Percentiles rank a stretch among this genome's conserved stretches.
Evolutionary conservation across 257 asterid species (phyloP).

Genomic region (Coffea eugenioides): DNA sequence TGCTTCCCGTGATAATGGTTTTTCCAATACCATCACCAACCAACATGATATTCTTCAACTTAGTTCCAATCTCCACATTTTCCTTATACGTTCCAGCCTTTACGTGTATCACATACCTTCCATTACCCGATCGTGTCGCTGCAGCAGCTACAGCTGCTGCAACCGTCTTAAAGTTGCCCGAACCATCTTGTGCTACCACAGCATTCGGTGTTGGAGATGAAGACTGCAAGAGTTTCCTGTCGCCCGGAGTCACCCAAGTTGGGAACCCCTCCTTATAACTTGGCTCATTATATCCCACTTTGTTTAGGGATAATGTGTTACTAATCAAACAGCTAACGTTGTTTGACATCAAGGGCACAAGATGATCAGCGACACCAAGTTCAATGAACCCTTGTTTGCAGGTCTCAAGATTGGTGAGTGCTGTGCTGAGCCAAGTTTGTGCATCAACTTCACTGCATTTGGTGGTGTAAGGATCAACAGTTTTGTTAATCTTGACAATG

Average conservation of each 20-base stretch:
- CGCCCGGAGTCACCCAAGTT: constrained; percentile 57
- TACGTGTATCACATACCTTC: constrained; percentile 64
- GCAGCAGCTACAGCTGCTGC: constrained; percentile 53
- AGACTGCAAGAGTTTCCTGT: constrained; percentile 58
- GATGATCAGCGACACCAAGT: constrained; percentile 38
- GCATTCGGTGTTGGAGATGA: constrained; percentile 31
- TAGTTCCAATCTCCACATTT: constrained; percentile 54
- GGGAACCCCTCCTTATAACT: constrained; percentile 50
- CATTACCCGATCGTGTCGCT: constrained; percentile 37
- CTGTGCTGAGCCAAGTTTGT: constrained; percentile 19
- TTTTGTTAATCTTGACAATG: constrained; percentile 42
- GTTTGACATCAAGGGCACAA: constrained; percentile 46
- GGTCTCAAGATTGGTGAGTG: constrained; percentile 15
- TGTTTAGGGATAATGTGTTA: constrained; percentile 57
- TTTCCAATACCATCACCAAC: constrained; percentile 86
- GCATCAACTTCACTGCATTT: constrained; percentile 35
- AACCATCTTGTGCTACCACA: constrained; percentile 54
- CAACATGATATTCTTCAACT: constrained; percentile 61
- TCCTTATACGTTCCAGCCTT: constrained; percentile 70
- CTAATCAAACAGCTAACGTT: constrained; percentile 60
- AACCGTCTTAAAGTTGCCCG: constrained; percentile 60
- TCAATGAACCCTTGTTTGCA: constrained; percentile 52
- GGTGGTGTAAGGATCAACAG: constrained; percentile 40
- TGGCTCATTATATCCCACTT: constrained; percentile 21
- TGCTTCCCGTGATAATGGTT: constrained; percentile 85